Percentiles rank a stretch among this genome's conserved stretches.
These are phyloP conservation scores for Exophiala sp. DNA, from an alignment of 2,329 filamentous ascomycete genomes.

Conservation along the genomic window DNA sequence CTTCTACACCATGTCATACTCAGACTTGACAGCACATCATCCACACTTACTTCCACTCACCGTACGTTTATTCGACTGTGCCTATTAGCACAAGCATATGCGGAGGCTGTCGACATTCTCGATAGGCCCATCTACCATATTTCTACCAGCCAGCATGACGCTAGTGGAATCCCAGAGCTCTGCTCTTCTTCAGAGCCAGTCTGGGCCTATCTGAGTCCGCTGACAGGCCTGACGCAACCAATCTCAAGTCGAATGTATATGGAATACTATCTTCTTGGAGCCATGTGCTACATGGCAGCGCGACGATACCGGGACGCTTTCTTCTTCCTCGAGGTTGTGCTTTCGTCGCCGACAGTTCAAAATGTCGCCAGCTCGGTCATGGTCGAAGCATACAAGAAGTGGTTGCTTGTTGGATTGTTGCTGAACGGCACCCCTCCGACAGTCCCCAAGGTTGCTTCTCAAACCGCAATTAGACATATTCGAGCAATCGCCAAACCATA, in stretches of 20 bases:
- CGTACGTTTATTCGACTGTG: conserved; percentile 40
- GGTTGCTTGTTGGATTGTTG: conserved; percentile 73
- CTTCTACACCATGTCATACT: conserved; percentile 44
- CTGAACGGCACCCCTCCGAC: conserved; percentile 58
- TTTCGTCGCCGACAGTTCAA: conserved; percentile 65
- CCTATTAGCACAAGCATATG: conserved; percentile 40
- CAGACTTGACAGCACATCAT: conserved; percentile 41
- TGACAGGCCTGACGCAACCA: conserved; percentile 39
- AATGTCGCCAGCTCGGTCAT: conserved; percentile 69
- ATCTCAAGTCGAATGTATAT: conserved; percentile 46
- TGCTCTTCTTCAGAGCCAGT: conserved; percentile 33
- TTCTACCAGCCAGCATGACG: conserved; percentile 31
- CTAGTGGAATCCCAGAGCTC: conserved; percentile 26
- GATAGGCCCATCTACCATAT: conserved; percentile 43
- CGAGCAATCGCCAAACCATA: conserved; percentile 65
- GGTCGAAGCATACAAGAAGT: conserved; percentile 89
- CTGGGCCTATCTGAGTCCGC: conserved; percentile 35
- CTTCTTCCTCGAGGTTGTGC: conserved; percentile 59
- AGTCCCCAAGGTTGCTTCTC: conserved; percentile 56
- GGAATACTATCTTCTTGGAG: conserved; percentile 64
- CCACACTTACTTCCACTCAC: conserved; percentile 44
- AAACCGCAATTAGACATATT: conserved; percentile 55
- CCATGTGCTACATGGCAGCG: conserved; percentile 61
- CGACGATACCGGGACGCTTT: conserved; percentile 62
- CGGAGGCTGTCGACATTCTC: conserved; percentile 39